Base-by-base conservation (phyloP, 2,329 filamentous ascomycete genomes). In the Aspergillus niger region DNA sequence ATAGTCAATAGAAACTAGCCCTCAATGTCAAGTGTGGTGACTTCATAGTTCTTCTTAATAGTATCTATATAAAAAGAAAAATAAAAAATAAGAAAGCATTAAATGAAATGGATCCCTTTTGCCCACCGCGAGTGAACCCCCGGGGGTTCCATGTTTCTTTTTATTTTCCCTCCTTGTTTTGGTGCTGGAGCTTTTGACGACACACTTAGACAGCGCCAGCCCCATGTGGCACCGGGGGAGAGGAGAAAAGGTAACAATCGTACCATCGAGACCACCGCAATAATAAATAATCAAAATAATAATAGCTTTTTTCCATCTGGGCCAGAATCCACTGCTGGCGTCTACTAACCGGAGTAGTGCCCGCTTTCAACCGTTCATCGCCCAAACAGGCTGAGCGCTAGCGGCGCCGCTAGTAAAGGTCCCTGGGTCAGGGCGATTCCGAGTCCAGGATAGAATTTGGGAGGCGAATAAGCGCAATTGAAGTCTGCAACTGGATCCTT, bases 311-410 rank as follows among this genome's bases (percentile, higher is more conserved):
- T 36, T 39, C 49, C 50, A 44, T 54, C 32, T 59, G 50, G 44
- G 10, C 52, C 43, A 59, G 44, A 59, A 55, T 24, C 44, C 51
- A 55, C 51, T 49, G 30, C 26, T 28, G 50, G 26, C 24, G 30
- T 55, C 38, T 36, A 44, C 32, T 36, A 36, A 36, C 32, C 32
- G 32, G 32, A 36, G 41, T 44, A 30, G 50, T 55, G 24, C 54
- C 54, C 54, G 54, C 54, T 57, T 57, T 57, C 43, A 49, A 36
- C 54, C 36, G 26, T 57, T 57, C 54, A 38, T 57, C 43, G 28
- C 58, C 58, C 58, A 58, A 36, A 58, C 61, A 52, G 39, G 49
- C 61, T 24, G 51, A 57, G 55, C 54, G 58, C 58, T 59, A 59
- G 60, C 50, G 56, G 50, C 30, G 56, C 56, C 59, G 54, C 61